Evolutionary conservation across 768 basidiomycete genomes (phyloP).

Genomic region (Pulveroboletus sp.): DNA sequence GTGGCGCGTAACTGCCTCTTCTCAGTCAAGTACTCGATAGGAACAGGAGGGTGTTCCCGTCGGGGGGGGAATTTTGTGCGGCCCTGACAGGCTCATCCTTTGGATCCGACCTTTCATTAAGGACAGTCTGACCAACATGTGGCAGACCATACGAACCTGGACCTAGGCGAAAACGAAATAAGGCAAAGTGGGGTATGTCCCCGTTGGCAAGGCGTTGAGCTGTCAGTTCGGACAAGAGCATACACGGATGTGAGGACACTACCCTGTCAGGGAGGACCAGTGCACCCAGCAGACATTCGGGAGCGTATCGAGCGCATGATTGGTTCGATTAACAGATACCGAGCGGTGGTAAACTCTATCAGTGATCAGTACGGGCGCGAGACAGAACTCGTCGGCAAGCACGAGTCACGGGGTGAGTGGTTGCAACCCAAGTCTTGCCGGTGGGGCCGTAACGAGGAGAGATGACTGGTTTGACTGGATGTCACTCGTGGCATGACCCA

Average conservation of each 20-base stretch:
- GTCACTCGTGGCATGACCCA: not conserved
- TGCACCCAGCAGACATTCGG: not conserved
- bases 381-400: not conserved
- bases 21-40: not conserved
- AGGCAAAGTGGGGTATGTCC: not conserved
- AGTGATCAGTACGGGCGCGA: not conserved
- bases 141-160: not conserved
- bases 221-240: not conserved
- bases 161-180: not conserved
- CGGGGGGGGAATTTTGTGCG: constrained; percentile 9
- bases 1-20: not conserved
- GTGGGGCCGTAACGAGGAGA: not conserved
- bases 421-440: not conserved
- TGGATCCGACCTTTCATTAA: not conserved
- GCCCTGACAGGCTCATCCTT: not conserved
- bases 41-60: not conserved
- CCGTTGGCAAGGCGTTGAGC: not conserved
- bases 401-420: not conserved
- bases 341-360: not conserved
- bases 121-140: not conserved
- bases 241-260: not conserved
- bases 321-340: not conserved
- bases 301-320: not conserved
- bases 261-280: not conserved
- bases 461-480: not conserved